Base-by-base conservation (phyloP, 192 early-diverging fungal species). In the Geranomyces michiganensis region DNA sequence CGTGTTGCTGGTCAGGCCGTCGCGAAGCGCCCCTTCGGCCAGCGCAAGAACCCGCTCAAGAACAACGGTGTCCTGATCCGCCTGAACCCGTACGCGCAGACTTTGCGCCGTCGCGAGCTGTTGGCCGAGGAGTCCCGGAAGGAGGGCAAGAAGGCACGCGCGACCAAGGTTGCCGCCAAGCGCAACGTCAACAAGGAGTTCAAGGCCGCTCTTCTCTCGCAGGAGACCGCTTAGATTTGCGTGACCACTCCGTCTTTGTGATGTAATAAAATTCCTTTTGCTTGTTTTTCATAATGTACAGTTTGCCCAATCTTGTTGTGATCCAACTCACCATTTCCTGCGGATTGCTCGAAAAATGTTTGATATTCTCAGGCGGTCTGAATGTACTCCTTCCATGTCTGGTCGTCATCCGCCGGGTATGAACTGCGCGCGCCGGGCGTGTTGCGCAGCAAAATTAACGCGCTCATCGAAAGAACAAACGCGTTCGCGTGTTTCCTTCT, bases 11-110 rank as follows among this genome's bases (percentile, higher is more conserved):
- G 93, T 63, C 70, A 87, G 74, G 79, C 88, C 78, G 69, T 83
- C 76, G 87, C 87, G 84, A 92, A 93, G 88, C 92, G 96, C 73
- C 95, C 97, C 19, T 96, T 87, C 90, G 89, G 90, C 72, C 94
- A 96, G 83, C 95, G 97, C 91, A 97, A 97, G 92, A 99, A 99
- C 93, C 96, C 95, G 56, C 89, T 99, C 79, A 85, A 87, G 77
- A 96, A 96, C 86, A 84, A 86, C 60, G 93, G 90, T 76, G 88
- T 97, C 56, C 89, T 96, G 79, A 89, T 92, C 79, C 90, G 95
- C 71, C 90, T 99, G 75, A 97, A 99, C 92, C 96, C 95, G 67
- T 97, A 99, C 81, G 94, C 93, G 59, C 90, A 92, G 81, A 91
- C 92, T 55, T 79, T 94, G 62, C 90, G 92, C 49, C 68, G 78